Percentiles rank a stretch among this genome's conserved stretches.
Conservation (phyloP, 2,329 filamentous ascomycete genomes). For the Penicillium fuscoglaucum region DNA sequence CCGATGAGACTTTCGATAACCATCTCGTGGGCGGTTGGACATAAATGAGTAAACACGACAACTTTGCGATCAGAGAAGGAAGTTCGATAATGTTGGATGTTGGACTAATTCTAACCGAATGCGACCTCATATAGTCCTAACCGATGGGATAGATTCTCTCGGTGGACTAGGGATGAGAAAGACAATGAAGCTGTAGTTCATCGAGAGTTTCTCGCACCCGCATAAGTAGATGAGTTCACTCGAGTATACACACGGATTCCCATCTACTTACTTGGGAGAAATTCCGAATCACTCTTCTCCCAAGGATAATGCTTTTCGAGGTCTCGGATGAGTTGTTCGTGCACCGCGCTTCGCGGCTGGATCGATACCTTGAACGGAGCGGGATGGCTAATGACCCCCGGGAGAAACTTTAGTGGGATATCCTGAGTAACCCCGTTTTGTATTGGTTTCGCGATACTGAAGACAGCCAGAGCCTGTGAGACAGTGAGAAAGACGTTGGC, state of each 20-base stretch:
- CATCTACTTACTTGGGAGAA: not conserved
- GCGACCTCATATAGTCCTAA: not conserved
- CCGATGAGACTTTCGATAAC: not conserved
- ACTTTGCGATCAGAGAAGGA: not conserved
- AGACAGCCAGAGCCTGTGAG: slow-evolving; percentile 19
- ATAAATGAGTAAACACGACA: not conserved
- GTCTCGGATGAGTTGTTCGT: slow-evolving; percentile 36
- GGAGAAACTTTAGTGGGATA: slow-evolving; percentile 12
- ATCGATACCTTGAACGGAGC: slow-evolving; percentile 37
- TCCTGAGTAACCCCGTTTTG: slow-evolving; percentile 16
- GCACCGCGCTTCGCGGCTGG: slow-evolving; percentile 35
- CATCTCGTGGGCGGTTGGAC: not conserved
- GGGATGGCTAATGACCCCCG: slow-evolving; percentile 37
- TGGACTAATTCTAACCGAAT: not conserved
- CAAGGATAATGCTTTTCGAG: slow-evolving; percentile 42
- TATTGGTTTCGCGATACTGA: slow-evolving; percentile 21
- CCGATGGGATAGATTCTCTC: not conserved
- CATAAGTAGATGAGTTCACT: not conserved
- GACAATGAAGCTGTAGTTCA: not conserved
- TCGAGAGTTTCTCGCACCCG: not conserved
- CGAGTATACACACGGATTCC: not conserved
- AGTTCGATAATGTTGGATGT: not conserved
- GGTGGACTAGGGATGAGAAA: not conserved
- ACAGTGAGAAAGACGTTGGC: slow-evolving; percentile 21
- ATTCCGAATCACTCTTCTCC: slow-evolving; percentile 41